phyloP scores from a whole-genome alignment of 2,329 filamentous ascomycete genomes.

The Neonectria coccinea region DNA sequence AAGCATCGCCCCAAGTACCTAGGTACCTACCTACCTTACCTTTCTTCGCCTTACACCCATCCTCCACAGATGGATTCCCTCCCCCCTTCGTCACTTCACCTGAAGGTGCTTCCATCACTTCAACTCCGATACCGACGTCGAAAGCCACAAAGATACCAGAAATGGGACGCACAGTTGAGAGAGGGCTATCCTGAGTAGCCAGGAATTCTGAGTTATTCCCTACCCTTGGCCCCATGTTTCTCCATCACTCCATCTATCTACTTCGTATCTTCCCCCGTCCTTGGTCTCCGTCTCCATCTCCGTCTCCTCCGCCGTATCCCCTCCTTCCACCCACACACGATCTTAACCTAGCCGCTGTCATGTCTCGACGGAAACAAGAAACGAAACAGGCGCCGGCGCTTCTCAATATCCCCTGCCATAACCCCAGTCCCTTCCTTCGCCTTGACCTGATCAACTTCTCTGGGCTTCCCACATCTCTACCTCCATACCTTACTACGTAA shows the following conservation, averaged over 20 bases:
- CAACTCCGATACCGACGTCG: constrained; percentile 1
- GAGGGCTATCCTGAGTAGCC: constrained; percentile 8
- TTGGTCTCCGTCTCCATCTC: constrained; percentile 15
- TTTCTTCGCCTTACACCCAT: constrained; percentile 1
- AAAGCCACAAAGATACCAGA: constrained; percentile 11
- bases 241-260: constrained; percentile 14
- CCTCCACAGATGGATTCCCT: background rate
- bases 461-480: too few species aligned
- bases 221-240: constrained; percentile 15
- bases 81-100: constrained; percentile 2
- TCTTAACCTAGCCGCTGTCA: constrained; percentile 40
- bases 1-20: constrained; percentile 29
- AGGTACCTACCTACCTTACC: too few species aligned
- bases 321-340: constrained; percentile 21
- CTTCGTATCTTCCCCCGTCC: constrained; percentile 15
- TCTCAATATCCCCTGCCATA: constrained; percentile 33
- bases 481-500: background rate
- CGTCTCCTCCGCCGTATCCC: constrained; percentile 6
- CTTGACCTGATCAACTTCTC: background rate
- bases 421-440: constrained; percentile 31
- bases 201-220: constrained; percentile 4
- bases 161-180: constrained; percentile 1
- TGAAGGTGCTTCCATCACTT: background rate
- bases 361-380: constrained; percentile 41
- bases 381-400: constrained; percentile 47